Percentiles rank a stretch among this genome's conserved stretches.
Evolutionary conservation across 78 protist genomes (phyloP).

Genomic region (Acrasis kona): DNA sequence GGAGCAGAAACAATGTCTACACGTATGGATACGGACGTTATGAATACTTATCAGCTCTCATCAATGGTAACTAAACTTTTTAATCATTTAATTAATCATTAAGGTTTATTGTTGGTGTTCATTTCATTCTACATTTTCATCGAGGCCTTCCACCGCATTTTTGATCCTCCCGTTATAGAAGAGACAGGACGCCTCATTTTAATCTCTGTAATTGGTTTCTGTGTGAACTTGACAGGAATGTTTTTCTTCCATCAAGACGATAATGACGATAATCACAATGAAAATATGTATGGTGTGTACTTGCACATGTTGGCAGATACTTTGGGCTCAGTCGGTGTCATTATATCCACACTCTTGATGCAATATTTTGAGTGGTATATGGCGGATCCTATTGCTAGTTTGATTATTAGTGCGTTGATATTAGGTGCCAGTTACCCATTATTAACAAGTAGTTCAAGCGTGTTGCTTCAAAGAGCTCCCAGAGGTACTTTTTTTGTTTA

Average conservation of each 20-base stretch:
- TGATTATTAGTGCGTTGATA: slow-evolving; percentile 64
- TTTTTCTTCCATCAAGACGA: slow-evolving; percentile 59
- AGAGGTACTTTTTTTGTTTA: no score
- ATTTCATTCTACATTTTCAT: slow-evolving; percentile 19
- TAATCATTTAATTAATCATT: not conserved
- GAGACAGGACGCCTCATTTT: slow-evolving; percentile 63
- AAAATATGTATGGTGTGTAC: slow-evolving; percentile 61
- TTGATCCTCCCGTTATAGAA: slow-evolving; percentile 66
- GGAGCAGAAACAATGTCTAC: slow-evolving; percentile 36
- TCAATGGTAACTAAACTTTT: slow-evolving; percentile 55
- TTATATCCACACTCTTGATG: slow-evolving; percentile 68
- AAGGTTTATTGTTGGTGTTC: no score
- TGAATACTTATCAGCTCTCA: slow-evolving; percentile 78
- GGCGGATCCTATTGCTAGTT: slow-evolving; percentile 88
- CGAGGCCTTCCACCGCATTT: slow-evolving; percentile 75
- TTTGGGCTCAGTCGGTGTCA: slow-evolving; percentile 92
- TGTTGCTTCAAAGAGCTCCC: not conserved
- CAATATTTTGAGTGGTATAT: slow-evolving; percentile 46
- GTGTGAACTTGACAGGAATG: slow-evolving; percentile 84
- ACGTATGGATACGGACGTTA: slow-evolving; percentile 81
- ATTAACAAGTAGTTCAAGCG: slow-evolving; percentile 14
- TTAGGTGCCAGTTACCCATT: slow-evolving; percentile 71
- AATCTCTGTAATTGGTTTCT: slow-evolving; percentile 79
- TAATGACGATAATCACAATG: not conserved
- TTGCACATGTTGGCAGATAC: slow-evolving; percentile 94